Evolutionary conservation across 306 rosid genomes (phyloP), one percentile per base, ranked within the genome.

Genomic region (Begonia masoniana): DNA sequence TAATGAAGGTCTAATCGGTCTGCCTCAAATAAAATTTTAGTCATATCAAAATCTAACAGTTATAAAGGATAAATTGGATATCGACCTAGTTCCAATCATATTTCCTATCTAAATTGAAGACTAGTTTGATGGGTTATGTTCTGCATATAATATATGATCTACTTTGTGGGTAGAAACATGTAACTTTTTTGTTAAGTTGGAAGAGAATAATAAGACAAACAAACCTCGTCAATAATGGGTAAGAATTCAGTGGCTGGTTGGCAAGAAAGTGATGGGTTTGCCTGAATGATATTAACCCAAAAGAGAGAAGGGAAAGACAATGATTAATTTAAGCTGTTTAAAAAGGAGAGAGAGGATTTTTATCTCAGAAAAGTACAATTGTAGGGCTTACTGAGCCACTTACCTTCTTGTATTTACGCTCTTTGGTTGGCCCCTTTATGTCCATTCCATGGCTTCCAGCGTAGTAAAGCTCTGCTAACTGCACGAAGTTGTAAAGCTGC

Each of bases 371-470:
- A n/a, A n/a, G n/a, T n/a, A n/a, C n/a, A n/a, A n/a, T n/a, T n/a
- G n/a, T n/a, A n/a, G n/a, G n/a, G n/a, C n/a, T n/a, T n/a, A n/a
- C n/a, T n/a, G 2, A 10, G 14, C 36, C 46, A 48, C 84, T 73
- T 61, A 85, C 95, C 63, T 82, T 75, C 55, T 78, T 64, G 64
- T 52, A 49, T 58, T 52, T 70, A 71, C 12, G 45, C 59, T 59
- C 63, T 69, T 83, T 76, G 41, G 88, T 73, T 68, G 97, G 97
- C 19, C 92, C 96, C 69, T 71, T 77, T 6, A 91, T 91, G 75
- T 91, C 97, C 97, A 91, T 91, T 11, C 97, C 97, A 67, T 91
- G 97, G 73, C 97, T 91, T 17, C 96, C 97, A 5, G 97, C 97
- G 21, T 91, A 91, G 54, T 83, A 91, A 17, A 91, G 72, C 68